Percentiles rank a stretch among this genome's conserved stretches.
Evolutionary conservation across 768 basidiomycete species (phyloP).

Genomic region (Pulveroboletus sp.): DNA sequence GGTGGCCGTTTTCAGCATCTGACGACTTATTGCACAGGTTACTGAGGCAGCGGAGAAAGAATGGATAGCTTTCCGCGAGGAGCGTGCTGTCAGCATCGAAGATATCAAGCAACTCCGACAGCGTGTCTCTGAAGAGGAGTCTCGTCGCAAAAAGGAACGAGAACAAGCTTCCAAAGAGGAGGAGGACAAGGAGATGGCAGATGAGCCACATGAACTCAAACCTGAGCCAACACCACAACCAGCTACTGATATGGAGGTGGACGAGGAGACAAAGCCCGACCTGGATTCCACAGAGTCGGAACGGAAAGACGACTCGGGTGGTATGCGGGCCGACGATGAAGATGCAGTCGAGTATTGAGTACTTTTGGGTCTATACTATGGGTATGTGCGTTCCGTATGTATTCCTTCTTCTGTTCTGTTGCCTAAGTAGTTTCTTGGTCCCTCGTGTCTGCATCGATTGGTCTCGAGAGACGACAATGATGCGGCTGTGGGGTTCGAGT

Average conservation of each 20-base stretch:
- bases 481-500: background rate
- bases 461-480: background rate
- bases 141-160: constrained; percentile 39
- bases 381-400: constrained; percentile 27
- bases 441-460: constrained; percentile 7
- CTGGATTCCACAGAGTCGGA: constrained; percentile 38
- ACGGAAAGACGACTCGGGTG: constrained; percentile 50
- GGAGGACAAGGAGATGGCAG: constrained; percentile 35
- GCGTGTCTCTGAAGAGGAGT: constrained; percentile 64
- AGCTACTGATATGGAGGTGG: constrained; percentile 35
- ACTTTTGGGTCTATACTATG: constrained; percentile 21
- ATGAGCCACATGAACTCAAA: constrained; percentile 19
- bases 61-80: constrained; percentile 60
- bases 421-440: constrained; percentile 18
- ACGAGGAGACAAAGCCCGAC: constrained; percentile 34
- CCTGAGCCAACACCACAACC: constrained; percentile 17
- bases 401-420: constrained; percentile 10
- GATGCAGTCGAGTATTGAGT: constrained; percentile 75
- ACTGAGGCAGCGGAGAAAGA: constrained; percentile 61
- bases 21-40: constrained; percentile 40
- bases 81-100: constrained; percentile 53
- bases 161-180: constrained; percentile 34
- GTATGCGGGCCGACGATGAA: constrained; percentile 67
- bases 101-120: constrained; percentile 61
- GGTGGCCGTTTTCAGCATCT: background rate